A percentile compares a stretch with the other conserved stretches of the same genome.
Conservation (phyloP, 768 basidiomycete genomes). For the Austroboletus festivus region DNA sequence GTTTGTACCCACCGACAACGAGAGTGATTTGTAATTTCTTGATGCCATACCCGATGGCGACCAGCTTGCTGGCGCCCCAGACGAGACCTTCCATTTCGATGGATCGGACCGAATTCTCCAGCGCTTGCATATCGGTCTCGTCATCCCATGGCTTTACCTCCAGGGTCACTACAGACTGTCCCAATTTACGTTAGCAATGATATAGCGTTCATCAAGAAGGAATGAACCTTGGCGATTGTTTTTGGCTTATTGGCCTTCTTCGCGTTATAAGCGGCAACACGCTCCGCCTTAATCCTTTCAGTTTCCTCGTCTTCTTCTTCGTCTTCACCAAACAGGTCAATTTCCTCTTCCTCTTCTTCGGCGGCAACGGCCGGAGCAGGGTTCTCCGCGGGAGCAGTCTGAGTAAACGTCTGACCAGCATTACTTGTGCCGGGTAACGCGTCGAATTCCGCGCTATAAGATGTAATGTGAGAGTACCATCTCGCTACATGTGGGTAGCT, state of each 20-base stretch:
- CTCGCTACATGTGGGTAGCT: slow-evolving; percentile 72
- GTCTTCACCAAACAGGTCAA: slow-evolving; percentile 86
- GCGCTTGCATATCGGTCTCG: slow-evolving; percentile 91
- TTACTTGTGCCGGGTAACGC: slow-evolving; percentile 83
- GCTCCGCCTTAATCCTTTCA: slow-evolving; percentile 85
- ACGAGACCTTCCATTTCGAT: slow-evolving; percentile 88
- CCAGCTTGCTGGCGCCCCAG: slow-evolving; percentile 93
- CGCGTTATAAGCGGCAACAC: slow-evolving; percentile 87
- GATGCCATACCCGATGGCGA: slow-evolving; percentile 91
- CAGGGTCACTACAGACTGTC: slow-evolving; percentile 92
- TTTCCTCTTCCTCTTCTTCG: slow-evolving; percentile 60
- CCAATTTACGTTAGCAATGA: slow-evolving; percentile 10
- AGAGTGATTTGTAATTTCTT: slow-evolving; percentile 80
- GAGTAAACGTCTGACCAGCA: slow-evolving; percentile 72
- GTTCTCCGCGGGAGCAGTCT: slow-evolving; percentile 40
- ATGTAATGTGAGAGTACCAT: slow-evolving; percentile 95
- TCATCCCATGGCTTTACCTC: slow-evolving; percentile 99
- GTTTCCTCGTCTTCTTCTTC: slow-evolving; percentile 84
- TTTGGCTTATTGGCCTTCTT: slow-evolving; percentile 94
- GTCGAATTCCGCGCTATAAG: slow-evolving; percentile 74
- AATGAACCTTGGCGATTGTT: slow-evolving; percentile 75
- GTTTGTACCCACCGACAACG: slow-evolving; percentile 46
- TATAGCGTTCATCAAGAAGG: background rate
- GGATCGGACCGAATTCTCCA: slow-evolving; percentile 82
- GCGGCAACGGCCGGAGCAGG: slow-evolving; percentile 44